Evolutionary conservation across 2,329 filamentous ascomycete genomes (phyloP), one percentile per base, ranked within the genome.

Genomic region (Sporothrix sp.): DNA sequence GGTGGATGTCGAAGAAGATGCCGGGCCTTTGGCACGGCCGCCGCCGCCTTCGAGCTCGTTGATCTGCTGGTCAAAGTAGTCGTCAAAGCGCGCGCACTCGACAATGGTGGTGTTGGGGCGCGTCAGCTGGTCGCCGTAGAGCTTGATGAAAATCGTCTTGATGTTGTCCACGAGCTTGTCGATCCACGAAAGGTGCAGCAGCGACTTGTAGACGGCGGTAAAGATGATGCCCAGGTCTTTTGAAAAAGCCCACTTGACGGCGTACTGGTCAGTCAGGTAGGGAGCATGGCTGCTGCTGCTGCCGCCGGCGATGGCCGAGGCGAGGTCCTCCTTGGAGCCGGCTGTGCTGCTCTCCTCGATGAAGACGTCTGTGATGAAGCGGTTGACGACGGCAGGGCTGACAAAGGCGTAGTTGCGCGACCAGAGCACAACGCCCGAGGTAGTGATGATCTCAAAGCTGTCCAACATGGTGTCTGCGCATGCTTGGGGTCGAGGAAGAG

Each of bases 131-230:
- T 93, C 84, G 58, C 83, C 86, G 65, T 97, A 98, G 25, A 96
- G 76, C 57, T 89, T 86, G 58, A 93, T 77, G 63, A 97, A 98
- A 30, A 98, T 82, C 9, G 86, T 89, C 65, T 84, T 87, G 61
- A 97, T 88, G 62, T 97, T 95, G 63, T 96, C 91, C 58, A 98
- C 81, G 43, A 98, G 82, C 66, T 93, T 89, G 67, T 98, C 93
- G 57, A 97, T 87, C 93, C 94, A 98, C 11, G 87, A 90, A 8
- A 98, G 79, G 66, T 96, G 90, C 27, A 98, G 78, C 28, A 98
- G 80, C 35, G 90, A 96, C 64, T 95, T 87, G 67, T 98, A 98
- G 57, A 98, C 93, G 57, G 91, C 93, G 62, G 97, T 91, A 68
- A 98, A 98, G 58, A 98, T 94, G 58, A 98, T 71, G 36, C 90